phyloP scores from a whole-genome alignment of 2,329 filamentous ascomycete species.

The Phialophora chinensis region DNA sequence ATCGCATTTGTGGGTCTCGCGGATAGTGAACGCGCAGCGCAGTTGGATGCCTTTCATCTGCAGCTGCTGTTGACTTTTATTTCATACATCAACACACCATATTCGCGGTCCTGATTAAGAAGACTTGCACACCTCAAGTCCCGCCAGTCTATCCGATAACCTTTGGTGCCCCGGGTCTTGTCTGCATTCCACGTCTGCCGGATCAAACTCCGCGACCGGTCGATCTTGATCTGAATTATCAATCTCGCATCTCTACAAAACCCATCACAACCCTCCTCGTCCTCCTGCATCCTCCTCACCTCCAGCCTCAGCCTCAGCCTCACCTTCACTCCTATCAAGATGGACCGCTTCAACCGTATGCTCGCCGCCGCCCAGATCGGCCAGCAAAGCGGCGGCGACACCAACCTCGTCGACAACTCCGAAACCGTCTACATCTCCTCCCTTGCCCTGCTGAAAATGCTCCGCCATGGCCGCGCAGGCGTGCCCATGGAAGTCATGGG shows the following conservation, averaged over 20 bases:
- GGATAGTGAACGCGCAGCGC: not conserved
- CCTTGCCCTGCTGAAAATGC: constrained; percentile 95
- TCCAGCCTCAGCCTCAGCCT: constrained; percentile 2
- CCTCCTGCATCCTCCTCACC: not conserved
- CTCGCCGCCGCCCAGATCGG: constrained; percentile 72
- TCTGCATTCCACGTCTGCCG: not conserved
- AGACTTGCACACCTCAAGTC: not conserved
- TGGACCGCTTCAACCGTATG: constrained; percentile 93
- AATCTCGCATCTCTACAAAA: not conserved
- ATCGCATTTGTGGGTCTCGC: not conserved
- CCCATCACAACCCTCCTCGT: not conserved
- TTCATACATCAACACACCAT: not conserved
- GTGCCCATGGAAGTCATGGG: constrained; percentile 99
- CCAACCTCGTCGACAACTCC: constrained; percentile 94
- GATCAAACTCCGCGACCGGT: not conserved
- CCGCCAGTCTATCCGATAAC: not conserved
- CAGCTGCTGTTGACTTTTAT: not conserved
- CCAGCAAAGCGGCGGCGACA: constrained; percentile 70
- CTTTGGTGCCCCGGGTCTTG: too few relatives aligned
- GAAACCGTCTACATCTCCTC: constrained; percentile 99
- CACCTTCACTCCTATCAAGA: constrained; percentile 49
- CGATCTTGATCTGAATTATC: not conserved
- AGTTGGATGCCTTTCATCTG: not conserved
- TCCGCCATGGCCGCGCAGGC: constrained; percentile 94
- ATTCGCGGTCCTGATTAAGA: not conserved